Evolutionary conservation across 164 flowering plant genomes (phyloP).

Genomic region (Annona cherimola): DNA sequence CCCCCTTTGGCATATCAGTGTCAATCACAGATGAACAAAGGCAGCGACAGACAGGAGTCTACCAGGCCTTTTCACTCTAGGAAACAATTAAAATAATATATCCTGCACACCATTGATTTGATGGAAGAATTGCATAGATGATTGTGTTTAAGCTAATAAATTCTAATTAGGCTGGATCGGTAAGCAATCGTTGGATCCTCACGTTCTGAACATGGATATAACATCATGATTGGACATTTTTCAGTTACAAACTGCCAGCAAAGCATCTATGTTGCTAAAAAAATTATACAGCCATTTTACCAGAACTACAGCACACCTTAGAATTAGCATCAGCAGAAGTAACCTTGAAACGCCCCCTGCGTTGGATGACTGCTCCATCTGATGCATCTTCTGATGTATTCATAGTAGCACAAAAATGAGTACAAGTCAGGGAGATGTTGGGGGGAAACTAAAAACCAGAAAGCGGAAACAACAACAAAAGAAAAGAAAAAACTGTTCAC

Average conservation of each 20-base stretch:
- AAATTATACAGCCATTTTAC: not conserved
- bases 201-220: not conserved
- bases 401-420: slow-evolving; percentile 4
- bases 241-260: not conserved
- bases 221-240: not conserved
- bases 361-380: slow-evolving; percentile 69
- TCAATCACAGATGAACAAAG: not conserved
- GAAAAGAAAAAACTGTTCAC: not conserved
- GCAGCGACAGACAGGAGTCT: not conserved
- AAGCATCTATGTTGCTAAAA: not conserved
- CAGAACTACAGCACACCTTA: slow-evolving; percentile 39
- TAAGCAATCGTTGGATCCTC: not conserved
- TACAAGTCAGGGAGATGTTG: not conserved
- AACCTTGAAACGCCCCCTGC: slow-evolving; percentile 85
- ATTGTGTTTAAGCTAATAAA: not conserved
- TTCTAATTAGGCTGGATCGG: not conserved
- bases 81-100: not conserved
- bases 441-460: not conserved
- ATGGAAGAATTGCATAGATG: not conserved
- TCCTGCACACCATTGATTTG: not conserved
- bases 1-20: not conserved
- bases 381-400: slow-evolving; percentile 60
- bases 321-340: slow-evolving; percentile 69
- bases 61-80: not conserved
- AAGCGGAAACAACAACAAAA: not conserved